Percentiles rank a stretch among this genome's conserved stretches.
phyloP scores from a whole-genome alignment of 2,329 filamentous ascomycete genomes.

The Colletotrichum phormii region DNA sequence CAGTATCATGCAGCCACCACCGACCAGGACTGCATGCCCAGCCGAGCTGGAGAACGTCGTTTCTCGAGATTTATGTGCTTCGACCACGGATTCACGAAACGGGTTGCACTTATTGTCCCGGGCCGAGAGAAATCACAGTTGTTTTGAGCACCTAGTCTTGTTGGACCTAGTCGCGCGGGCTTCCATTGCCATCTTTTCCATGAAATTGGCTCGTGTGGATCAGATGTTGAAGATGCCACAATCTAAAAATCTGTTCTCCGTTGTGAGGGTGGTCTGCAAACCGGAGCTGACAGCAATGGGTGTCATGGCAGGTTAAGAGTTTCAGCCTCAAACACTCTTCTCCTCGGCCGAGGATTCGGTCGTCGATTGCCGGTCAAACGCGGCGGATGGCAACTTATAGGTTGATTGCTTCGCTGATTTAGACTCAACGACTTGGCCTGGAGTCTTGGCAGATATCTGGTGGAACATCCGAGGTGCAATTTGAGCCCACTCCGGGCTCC shows the following conservation, averaged over 20 bases:
- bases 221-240: not conserved
- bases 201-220: not conserved
- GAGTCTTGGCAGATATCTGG: not conserved
- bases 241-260: not conserved
- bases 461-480: not conserved
- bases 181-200: not conserved
- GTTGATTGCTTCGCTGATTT: not conserved
- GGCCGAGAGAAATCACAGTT: not conserved
- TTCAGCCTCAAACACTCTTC: not conserved
- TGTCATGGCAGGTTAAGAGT: not conserved
- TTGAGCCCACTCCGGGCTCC: conserved; percentile 8
- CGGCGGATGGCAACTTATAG: not conserved
- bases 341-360: not conserved
- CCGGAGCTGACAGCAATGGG: not conserved
- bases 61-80: not conserved
- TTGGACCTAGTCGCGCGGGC: not conserved
- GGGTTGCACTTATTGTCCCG: not conserved
- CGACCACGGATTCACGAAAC: no score
- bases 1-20: not conserved
- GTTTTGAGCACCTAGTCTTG: not conserved
- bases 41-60: not conserved
- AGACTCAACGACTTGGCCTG: not conserved
- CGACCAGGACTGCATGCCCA: not conserved
- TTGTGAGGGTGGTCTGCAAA: not conserved
- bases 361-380: not conserved